Evolutionary conservation across 495 filamentous ascomycete genomes (phyloP).

Genomic region (Xylaria bambusicola): DNA sequence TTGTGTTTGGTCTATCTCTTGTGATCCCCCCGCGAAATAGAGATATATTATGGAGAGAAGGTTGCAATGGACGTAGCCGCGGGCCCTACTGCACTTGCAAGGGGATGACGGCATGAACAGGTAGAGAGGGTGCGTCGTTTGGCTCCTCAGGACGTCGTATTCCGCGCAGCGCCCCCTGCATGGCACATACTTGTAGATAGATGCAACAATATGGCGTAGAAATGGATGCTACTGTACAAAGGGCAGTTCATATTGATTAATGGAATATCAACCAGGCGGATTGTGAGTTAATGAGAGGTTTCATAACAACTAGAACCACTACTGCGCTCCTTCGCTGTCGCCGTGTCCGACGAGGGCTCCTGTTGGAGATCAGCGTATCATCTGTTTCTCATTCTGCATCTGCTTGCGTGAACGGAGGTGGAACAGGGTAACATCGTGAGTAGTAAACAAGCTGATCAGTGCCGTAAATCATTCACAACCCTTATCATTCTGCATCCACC

Average conservation of each 20-base stretch:
- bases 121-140: conserved; percentile 5
- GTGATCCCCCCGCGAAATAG: neutral
- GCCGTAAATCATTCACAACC: conserved; percentile 2
- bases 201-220: neutral
- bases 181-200: conserved; percentile 1
- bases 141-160: conserved; percentile 16
- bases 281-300: neutral
- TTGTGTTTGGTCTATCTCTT: neutral
- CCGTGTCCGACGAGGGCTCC: conserved; percentile 7
- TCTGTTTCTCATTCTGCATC: neutral
- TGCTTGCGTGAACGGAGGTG: conserved; percentile 2
- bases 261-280: neutral
- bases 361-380: neutral
- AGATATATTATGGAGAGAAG: neutral
- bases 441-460: neutral
- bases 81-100: conserved; percentile 6
- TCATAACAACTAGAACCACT: neutral
- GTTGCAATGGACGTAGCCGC: conserved; percentile 12
- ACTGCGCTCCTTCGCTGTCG: conserved; percentile 15
- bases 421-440: conserved; percentile 14
- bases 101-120: conserved; percentile 19
- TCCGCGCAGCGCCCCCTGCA: conserved; percentile 12
- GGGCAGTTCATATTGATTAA: neutral
- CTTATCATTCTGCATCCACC: conserved; percentile 13
- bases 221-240: conserved; percentile 4